Percentiles rank a stretch among this genome's conserved stretches.
These are phyloP conservation scores for Ophioceras dolichostomum DNA, from an alignment of 2,329 filamentous ascomycete genomes.

Conservation along the genomic window DNA sequence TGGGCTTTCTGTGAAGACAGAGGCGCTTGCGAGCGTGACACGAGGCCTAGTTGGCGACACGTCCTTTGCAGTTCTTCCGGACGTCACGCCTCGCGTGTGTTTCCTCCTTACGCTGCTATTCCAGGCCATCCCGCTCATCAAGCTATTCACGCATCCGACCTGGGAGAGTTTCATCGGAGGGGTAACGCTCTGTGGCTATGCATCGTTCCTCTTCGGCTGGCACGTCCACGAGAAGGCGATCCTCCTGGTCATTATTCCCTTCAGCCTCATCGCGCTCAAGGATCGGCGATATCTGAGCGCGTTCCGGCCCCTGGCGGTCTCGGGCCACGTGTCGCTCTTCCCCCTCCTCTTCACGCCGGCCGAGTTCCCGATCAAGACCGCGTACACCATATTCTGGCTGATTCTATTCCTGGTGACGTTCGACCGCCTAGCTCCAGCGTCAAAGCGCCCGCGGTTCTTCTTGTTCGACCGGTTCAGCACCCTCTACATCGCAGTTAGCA, in stretches of 20 bases:
- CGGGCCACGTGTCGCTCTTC: conserved; percentile 91
- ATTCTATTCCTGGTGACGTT: conserved; percentile 76
- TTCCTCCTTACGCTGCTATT: conserved; percentile 75
- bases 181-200: conserved; percentile 86
- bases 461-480: conserved; percentile 83
- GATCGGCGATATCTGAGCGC: conserved; percentile 85
- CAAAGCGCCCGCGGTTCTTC: conserved; percentile 69
- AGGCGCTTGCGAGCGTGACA: conserved; percentile 79
- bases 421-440: conserved; percentile 76
- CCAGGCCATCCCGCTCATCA: conserved; percentile 67
- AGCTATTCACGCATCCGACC: conserved; percentile 67
- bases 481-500: conserved; percentile 78
- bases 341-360: conserved; percentile 83
- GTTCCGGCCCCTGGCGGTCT: conserved; percentile 82
- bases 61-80: conserved; percentile 82
- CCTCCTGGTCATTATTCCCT: conserved; percentile 85
- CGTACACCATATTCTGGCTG: conserved; percentile 89
- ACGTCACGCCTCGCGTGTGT: conserved; percentile 68
- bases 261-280: conserved; percentile 81
- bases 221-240: conserved; percentile 98
- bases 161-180: conserved; percentile 87
- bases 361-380: conserved; percentile 87
- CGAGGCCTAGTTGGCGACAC: conserved; percentile 89
- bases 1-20: conserved; percentile 58
- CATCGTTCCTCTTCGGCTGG: conserved; percentile 96